A percentile compares a stretch with the other conserved stretches of the same genome.
phyloP scores from a whole-genome alignment of 495 filamentous ascomycete species.

The Paragyromitra xinjiangensis region DNA sequence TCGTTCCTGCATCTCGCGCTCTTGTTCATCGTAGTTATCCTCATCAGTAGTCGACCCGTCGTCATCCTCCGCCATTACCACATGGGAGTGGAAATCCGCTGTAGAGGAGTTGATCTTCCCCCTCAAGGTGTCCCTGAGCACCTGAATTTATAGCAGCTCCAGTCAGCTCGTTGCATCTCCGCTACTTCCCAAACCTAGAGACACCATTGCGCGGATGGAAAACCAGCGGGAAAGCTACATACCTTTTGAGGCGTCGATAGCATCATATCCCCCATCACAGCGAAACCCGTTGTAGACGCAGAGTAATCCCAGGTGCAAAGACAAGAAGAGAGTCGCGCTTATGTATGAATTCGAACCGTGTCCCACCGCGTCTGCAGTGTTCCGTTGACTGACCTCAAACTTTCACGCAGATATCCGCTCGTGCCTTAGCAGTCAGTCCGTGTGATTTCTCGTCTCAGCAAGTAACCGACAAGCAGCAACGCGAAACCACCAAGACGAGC shows the following conservation, averaged over 20 bases:
- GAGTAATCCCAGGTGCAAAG: constrained; percentile 3
- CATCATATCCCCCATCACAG: constrained; percentile 40
- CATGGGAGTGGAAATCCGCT: constrained; percentile 35
- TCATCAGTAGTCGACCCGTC: constrained; percentile 50
- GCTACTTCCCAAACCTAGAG: background rate
- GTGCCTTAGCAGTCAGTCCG: background rate
- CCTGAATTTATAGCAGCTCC: constrained; percentile 18
- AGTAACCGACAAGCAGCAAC: constrained; percentile 18
- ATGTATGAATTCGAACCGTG: constrained; percentile 36
- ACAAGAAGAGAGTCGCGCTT: constrained; percentile 33
- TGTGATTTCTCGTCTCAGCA: constrained; percentile 10
- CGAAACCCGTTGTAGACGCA: constrained; percentile 4
- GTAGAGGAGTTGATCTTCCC: constrained; percentile 42
- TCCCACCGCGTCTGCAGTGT: constrained; percentile 39
- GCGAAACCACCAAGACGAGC: constrained; percentile 5
- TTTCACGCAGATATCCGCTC: constrained; percentile 23
- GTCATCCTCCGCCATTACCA: constrained; percentile 21
- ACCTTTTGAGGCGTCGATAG: constrained; percentile 56
- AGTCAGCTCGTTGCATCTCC: constrained; percentile 17
- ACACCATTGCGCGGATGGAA: constrained; percentile 5
- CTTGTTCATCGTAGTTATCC: constrained; percentile 37
- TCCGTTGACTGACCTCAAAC: constrained; percentile 23
- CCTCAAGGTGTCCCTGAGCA: constrained; percentile 45
- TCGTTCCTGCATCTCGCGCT: constrained; percentile 39
- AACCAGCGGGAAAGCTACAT: constrained; percentile 5